Evolutionary conservation across 352 stramenopile species (phyloP).

Genomic region (Phytophthora pisi): DNA sequence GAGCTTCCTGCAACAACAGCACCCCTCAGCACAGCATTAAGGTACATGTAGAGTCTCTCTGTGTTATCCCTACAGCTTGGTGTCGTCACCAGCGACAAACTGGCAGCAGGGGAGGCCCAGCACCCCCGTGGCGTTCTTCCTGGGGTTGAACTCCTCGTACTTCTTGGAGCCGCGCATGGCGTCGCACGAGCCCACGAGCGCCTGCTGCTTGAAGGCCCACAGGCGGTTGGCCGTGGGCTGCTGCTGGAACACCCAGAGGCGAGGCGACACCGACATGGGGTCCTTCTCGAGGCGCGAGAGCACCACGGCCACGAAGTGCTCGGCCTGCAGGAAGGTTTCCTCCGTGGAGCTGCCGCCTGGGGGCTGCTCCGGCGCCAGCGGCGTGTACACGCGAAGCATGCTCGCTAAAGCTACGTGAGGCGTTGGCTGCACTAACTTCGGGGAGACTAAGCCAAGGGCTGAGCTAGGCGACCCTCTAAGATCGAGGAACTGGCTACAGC

Average conservation of each 20-base stretch:
- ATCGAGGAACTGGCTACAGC: conserved; percentile 7
- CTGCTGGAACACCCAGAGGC: conserved; percentile 54
- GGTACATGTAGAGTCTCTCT: neutral
- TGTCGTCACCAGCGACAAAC: conserved; percentile 50
- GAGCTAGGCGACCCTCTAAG: conserved; percentile 8
- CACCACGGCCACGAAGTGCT: conserved; percentile 63
- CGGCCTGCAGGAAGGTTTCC: conserved; percentile 47
- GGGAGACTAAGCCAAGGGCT: neutral
- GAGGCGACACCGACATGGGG: conserved; percentile 48
- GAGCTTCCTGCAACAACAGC: conserved; percentile 41
- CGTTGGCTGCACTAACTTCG: conserved; percentile 5
- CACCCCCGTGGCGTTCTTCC: conserved; percentile 8
- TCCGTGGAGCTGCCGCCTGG: conserved; percentile 30
- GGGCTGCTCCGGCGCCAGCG: conserved; percentile 5
- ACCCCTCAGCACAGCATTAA: neutral
- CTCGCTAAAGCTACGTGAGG: conserved; percentile 1
- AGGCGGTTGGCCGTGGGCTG: conserved; percentile 43
- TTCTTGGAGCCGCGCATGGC: conserved; percentile 50
- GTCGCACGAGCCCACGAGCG: conserved; percentile 64
- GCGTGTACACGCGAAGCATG: conserved; percentile 23
- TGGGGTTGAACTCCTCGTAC: conserved; percentile 39
- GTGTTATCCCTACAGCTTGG: conserved; percentile 43
- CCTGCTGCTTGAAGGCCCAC: conserved; percentile 68
- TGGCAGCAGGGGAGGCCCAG: conserved; percentile 46
- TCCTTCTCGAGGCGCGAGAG: conserved; percentile 62